Base-by-base conservation (phyloP, 495 filamentous ascomycete genomes). In the Penicillium herquei region DNA sequence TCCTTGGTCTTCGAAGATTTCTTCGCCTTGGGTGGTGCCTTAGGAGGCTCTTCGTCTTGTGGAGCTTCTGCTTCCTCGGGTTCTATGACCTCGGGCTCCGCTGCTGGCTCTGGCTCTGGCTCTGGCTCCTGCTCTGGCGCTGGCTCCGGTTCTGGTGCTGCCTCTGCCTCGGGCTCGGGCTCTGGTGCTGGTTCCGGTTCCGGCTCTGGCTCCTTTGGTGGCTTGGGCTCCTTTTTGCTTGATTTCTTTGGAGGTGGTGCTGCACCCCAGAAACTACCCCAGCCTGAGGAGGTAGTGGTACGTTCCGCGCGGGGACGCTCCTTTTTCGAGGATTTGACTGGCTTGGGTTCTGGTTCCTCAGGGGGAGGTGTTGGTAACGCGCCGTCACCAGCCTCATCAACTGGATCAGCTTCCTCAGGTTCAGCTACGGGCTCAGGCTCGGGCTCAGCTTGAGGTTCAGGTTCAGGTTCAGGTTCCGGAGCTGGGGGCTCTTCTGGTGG, bases 241-340 rank as follows among this genome's bases (percentile, higher is more conserved):
- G 77, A 63, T 58, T 77, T 81, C 54, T 76, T 76, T n/a, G 79
- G 70, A 10, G 78, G 70, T 13, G 82, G 68, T 13, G 78, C 70
- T 6, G 78, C 70, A 44, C 75, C 79, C 79, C 80, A 85, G 69
- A 84, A 81, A 21, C 21, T 26, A 26, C 81, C 83, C 84, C 84
- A 87, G 17, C 81, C 80, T 7, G 74, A 67, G 9, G 66, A 64
- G 26, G 68, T 75, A 26, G 72, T 57, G 10, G 73, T 70, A 26
- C 80, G 80, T 43, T 83, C 81, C 31, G 81, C 74, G 39, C 78
- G 77, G 12, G 82, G 59, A 14, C 84, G 83, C 51, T 86, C 84
- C 56, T 85, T 87, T 65, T 82, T 85, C 11, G 68, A 70, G 2
- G 77, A 65, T 45, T 77, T 79, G 3, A 72, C 69, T 6, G 62